Percentiles rank a stretch among this genome's conserved stretches.
Conservation (phyloP, 2,329 filamentous ascomycete genomes). For the Scedosporium minutisporum region DNA sequence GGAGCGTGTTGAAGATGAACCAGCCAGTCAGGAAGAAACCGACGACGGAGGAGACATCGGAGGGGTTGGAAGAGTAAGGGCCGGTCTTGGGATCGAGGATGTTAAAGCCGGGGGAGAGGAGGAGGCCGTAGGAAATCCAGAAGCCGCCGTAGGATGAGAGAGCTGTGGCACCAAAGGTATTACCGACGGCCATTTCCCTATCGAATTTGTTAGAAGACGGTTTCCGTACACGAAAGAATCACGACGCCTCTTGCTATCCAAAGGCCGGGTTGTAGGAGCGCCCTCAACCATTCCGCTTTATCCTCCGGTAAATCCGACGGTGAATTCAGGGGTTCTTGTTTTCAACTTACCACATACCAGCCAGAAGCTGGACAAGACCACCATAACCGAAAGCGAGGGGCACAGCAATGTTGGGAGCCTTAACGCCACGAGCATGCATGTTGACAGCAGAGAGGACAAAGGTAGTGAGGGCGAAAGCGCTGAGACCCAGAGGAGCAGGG, state of each 20-base stretch:
- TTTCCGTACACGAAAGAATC: background rate
- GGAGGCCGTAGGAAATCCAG: constrained; percentile 68
- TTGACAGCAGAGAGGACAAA: constrained; percentile 72
- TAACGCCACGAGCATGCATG: constrained; percentile 51
- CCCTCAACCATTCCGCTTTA: background rate
- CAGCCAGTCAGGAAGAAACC: constrained; percentile 70
- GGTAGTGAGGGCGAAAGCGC: constrained; percentile 72
- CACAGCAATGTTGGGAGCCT: constrained; percentile 55
- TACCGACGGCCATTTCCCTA: constrained; percentile 80
- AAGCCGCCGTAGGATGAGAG: constrained; percentile 76
- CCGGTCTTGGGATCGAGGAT: constrained; percentile 34
- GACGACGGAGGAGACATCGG: constrained; percentile 48
- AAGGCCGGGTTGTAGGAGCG: background rate
- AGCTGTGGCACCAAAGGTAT: constrained; percentile 77
- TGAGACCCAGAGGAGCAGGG: constrained; percentile 67
- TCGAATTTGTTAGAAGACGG: constrained; percentile 5
- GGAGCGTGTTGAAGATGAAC: constrained; percentile 75
- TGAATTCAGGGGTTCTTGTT: background rate
- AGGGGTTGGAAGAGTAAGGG: constrained; percentile 34
- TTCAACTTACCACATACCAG: constrained; percentile 71
- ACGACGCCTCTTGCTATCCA: background rate
- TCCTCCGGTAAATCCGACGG: background rate
- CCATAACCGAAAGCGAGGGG: constrained; percentile 66
- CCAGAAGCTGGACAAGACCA: constrained; percentile 67
- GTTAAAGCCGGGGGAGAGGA: constrained; percentile 59